These are phyloP conservation scores for Rhizopogon vesiculosus DNA, from an alignment of 768 basidiomycete species.

Conservation along the genomic window DNA sequence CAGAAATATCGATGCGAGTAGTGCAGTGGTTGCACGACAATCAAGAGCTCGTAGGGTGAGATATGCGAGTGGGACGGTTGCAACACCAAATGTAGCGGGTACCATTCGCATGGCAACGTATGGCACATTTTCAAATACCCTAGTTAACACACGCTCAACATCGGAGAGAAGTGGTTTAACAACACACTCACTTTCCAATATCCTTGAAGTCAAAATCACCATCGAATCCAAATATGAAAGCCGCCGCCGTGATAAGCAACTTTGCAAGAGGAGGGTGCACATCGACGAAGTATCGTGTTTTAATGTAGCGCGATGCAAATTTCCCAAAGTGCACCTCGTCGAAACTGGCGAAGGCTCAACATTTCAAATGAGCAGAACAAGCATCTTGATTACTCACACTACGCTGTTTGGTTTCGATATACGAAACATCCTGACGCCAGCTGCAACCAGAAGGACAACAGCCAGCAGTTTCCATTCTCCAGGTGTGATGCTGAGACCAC, in stretches of 20 bases:
- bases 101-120: conserved; percentile 97
- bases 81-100: conserved; percentile 86
- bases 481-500: conserved; percentile 58
- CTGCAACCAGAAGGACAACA: conserved; percentile 62
- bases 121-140: conserved; percentile 81
- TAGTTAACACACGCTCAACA: conserved; percentile 25
- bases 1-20: conserved; percentile 86
- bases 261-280: conserved; percentile 98
- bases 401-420: conserved; percentile 86
- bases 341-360: conserved; percentile 50
- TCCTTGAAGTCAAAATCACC: conserved; percentile 97
- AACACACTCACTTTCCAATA: conserved; percentile 78
- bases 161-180: not conserved
- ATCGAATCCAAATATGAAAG: conserved; percentile 81
- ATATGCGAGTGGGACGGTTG: conserved; percentile 87
- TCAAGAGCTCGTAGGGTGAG: conserved; percentile 91
- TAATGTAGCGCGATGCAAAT: conserved; percentile 92
- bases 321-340: conserved; percentile 99
- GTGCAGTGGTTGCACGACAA: conserved; percentile 86
- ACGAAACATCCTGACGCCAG: conserved; percentile 80
- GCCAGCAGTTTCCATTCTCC: conserved; percentile 78
- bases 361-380: not conserved
- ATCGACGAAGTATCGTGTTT: conserved; percentile 87
- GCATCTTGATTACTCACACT: conserved; percentile 56
- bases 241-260: conserved; percentile 88